phyloP scores from a whole-genome alignment of 805 yeast genomes.

The Zygosaccharomyces kombuchaensis region DNA sequence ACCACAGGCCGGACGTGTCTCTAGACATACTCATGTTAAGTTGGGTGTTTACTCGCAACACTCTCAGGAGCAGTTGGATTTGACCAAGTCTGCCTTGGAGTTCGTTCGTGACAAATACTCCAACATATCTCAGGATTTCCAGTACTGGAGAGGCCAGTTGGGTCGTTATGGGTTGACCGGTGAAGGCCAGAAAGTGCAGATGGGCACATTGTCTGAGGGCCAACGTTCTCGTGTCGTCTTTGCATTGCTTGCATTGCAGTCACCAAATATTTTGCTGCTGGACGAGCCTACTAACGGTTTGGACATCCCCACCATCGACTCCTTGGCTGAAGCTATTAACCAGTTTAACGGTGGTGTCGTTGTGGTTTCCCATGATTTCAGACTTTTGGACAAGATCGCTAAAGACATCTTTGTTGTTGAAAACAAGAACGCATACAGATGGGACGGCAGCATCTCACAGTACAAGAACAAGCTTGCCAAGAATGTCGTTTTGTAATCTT shows the following conservation, averaged over 20 bases:
- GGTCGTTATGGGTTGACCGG: constrained; percentile 99
- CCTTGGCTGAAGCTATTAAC: constrained; percentile 93
- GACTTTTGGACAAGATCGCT: constrained; percentile 94
- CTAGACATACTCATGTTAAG: constrained; percentile 95
- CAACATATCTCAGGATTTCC: constrained; percentile 90
- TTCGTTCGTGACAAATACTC: constrained; percentile 94
- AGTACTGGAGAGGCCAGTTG: constrained; percentile 96
- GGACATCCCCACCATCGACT: constrained; percentile 97
- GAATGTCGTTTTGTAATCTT: constrained; percentile 65
- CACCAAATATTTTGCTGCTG: constrained; percentile 88
- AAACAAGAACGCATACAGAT: constrained; percentile 89
- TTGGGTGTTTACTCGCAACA: constrained; percentile 99
- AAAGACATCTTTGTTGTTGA: constrained; percentile 96
- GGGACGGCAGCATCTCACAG: constrained; percentile 88
- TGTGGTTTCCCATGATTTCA: constrained; percentile 98
- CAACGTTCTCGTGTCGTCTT: constrained; percentile 99
- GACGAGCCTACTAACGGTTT: constrained; percentile 99
- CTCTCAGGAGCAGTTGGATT: constrained; percentile 95
- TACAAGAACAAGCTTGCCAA: constrained; percentile 94
- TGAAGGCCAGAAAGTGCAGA: constrained; percentile 96
- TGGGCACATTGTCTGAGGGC: constrained; percentile 98
- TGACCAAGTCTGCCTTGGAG: constrained; percentile 92
- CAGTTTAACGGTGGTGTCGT: constrained; percentile 97
- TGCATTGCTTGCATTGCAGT: constrained; percentile 89
- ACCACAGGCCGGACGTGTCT: constrained; percentile 91